Conservation (phyloP, 75 land plant genomes). For the Azolla pinnata region DNA sequence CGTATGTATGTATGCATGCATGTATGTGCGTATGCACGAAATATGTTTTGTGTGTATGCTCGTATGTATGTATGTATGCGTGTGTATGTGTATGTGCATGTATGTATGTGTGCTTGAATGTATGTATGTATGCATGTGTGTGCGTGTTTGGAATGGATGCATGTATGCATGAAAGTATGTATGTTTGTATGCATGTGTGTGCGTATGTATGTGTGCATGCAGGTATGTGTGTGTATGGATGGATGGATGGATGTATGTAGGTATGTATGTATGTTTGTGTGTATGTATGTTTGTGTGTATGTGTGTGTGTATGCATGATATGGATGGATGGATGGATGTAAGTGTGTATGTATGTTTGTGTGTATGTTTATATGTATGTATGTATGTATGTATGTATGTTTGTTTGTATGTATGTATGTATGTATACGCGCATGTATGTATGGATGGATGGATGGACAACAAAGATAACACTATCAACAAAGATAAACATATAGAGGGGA, state of each 20-base stretch:
- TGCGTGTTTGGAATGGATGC: too few species aligned
- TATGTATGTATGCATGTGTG: neutral
- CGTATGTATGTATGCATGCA: neutral
- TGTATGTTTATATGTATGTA: neutral
- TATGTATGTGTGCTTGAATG: neutral
- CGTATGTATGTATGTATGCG: conserved; percentile 1
- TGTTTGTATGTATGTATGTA: neutral
- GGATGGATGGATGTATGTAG: neutral
- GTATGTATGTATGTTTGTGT: neutral
- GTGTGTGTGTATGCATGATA: neutral
- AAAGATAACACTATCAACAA: too few species aligned
- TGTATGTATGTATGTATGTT: neutral
- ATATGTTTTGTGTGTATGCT: too few species aligned
- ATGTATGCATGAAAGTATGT: neutral
- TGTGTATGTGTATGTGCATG: neutral
- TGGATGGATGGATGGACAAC: neutral
- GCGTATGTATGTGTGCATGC: neutral
- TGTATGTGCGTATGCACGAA: neutral
- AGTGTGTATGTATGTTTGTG: neutral
- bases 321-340: neutral
- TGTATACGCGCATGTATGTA: neutral
- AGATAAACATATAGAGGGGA: too few species aligned
- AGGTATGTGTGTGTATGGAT: neutral
- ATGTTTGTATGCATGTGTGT: neutral
- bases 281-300: neutral